Evolutionary conservation across 441 rosid genomes (phyloP), one percentile per base, ranked within the genome.

Genomic region (Erodium texanum): DNA sequence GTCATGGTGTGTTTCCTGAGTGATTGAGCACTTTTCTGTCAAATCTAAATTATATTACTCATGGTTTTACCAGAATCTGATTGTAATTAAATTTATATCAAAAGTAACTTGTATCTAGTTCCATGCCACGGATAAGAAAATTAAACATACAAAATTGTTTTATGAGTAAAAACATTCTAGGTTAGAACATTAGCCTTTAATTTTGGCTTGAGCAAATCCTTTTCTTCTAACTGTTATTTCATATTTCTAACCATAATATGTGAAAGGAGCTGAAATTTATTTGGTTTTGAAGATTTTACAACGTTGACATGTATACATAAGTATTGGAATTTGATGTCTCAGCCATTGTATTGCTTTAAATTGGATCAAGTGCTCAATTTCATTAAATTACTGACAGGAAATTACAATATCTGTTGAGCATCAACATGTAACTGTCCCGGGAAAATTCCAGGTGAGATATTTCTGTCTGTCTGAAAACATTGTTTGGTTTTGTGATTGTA

Each of bases 391-490:
- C 58, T 71, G 72, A 59, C 92, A 91, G 99, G 95, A 67, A 73
- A 64, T 24, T 93, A 88, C 74, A 87, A 81, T 93, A 70, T 84
- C 90, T 38, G 85, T 91, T 69, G 86, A 81, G 77, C 95, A 93
- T 84, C 95, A 81, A 75, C 93, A 88, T 78, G 79, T 84, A 41
- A 81, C 82, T 68, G 83, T 88, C 78, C 84, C 96, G 75, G 82
- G 81, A 68, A 87, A 86, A 78, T 93, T 91, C 77, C 93, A 93
- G 96, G 99, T 93, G 75, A 79, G 74, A 68, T 70, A 15, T 41
- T 54, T 66, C 2, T 16, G 10, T 58, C 29, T 56, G 15, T 48
- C 68, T 19, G 19, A 20, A 48, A 66, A 23, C 27, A 22, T 19
- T 66, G 56, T 19, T 66, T 48, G 56, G 52, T 22, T 45, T 32